phyloP scores from a whole-genome alignment of 169 alveolate genomes.

The Miamiensis avidus region DNA sequence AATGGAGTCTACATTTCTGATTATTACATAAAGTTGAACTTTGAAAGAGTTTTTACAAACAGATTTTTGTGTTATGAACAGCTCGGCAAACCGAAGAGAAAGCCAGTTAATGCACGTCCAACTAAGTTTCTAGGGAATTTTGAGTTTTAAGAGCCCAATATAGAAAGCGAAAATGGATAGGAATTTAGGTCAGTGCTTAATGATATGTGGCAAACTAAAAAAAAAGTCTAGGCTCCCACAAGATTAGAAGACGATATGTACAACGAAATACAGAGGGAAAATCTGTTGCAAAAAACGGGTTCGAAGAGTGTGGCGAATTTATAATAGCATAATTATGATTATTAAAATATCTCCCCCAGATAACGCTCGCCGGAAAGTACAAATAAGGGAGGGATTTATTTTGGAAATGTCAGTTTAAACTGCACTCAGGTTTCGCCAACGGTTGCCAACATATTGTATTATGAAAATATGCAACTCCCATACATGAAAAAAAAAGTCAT shows the following conservation, averaged over 20 bases:
- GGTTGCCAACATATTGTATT: slow-evolving; percentile 14
- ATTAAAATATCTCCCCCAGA: no score
- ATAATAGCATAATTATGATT: no score
- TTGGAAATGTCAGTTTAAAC: slow-evolving; percentile 32
- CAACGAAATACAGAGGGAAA: not conserved
- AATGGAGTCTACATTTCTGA: slow-evolving; percentile 46
- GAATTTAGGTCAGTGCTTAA: slow-evolving; percentile 24
- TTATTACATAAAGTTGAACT: slow-evolving; percentile 24
- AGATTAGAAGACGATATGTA: no score
- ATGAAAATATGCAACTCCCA: slow-evolving; percentile 37
- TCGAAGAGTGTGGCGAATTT: no score
- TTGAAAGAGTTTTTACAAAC: slow-evolving; percentile 30
- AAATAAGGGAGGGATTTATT: slow-evolving; percentile 13
- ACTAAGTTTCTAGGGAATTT: slow-evolving; percentile 7
- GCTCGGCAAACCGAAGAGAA: slow-evolving; percentile 32
- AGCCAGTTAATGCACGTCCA: slow-evolving; percentile 20
- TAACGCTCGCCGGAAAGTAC: no score
- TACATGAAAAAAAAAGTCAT: slow-evolving; percentile 34
- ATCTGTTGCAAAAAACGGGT: not conserved
- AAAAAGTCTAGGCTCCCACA: no score
- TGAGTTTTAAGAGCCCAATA: not conserved
- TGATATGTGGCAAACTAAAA: not conserved
- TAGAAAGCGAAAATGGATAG: not conserved
- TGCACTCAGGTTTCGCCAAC: slow-evolving; percentile 43
- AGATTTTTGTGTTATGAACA: slow-evolving; percentile 38